Conservation (phyloP, 2,329 filamentous ascomycete genomes). For the Neonectria neomacrospora region DNA sequence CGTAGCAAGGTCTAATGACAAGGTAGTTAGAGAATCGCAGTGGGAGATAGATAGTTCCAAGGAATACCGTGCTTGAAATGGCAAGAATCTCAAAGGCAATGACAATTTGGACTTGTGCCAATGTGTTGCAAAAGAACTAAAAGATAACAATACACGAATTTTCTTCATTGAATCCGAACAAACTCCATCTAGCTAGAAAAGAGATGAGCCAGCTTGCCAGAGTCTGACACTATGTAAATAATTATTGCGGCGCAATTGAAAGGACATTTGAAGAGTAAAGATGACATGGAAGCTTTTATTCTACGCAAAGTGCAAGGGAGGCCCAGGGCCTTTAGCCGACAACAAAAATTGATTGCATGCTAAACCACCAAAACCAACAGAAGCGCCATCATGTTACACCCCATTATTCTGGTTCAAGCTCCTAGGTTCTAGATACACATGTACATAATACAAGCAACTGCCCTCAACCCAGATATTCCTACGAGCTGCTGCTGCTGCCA, state of each 20-base stretch:
- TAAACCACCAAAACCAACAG: slow-evolving; percentile 9
- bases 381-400: slow-evolving; percentile 10
- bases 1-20: slow-evolving; percentile 23
- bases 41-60: not conserved
- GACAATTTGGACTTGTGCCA: no score
- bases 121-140: not conserved
- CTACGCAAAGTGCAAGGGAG: no score
- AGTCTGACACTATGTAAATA: no score
- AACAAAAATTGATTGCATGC: slow-evolving; percentile 5
- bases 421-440: slow-evolving; percentile 22
- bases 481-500: slow-evolving; percentile 33
- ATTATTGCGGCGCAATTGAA: no score
- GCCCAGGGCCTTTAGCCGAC: slow-evolving; percentile 4
- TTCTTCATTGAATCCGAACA: not conserved
- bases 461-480: slow-evolving; percentile 4
- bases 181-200: not conserved
- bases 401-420: slow-evolving; percentile 15
- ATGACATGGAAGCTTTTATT: no score
- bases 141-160: no score
- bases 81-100: not conserved
- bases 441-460: slow-evolving; percentile 23
- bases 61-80: not conserved
- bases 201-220: no score
- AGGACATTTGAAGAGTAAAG: no score
- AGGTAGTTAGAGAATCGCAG: slow-evolving; percentile 12